Percentiles rank a stretch among this genome's conserved stretches.
Conservation (phyloP, 2,329 filamentous ascomycete genomes). For the Grosmannia penicillata region DNA sequence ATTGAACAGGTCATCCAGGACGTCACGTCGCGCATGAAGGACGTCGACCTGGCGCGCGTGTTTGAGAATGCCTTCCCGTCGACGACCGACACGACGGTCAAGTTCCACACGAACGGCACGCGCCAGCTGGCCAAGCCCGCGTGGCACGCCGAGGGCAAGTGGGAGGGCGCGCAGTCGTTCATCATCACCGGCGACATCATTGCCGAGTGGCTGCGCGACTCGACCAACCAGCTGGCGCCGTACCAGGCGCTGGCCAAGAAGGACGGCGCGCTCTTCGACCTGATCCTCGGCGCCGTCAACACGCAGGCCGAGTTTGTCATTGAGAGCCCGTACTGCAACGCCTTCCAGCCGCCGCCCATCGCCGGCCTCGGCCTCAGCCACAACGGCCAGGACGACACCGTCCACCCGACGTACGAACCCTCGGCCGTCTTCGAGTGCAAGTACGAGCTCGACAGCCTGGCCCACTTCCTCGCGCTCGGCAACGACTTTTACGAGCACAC, state of each 20-base stretch:
- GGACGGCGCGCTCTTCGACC: constrained; percentile 57
- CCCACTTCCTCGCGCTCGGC: constrained; percentile 71
- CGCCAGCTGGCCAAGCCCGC: constrained; percentile 16
- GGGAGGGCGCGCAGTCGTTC: constrained; percentile 80
- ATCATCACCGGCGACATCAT: constrained; percentile 86
- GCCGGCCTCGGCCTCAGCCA: constrained; percentile 53
- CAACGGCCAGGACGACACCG: constrained; percentile 70
- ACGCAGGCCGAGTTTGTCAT: constrained; percentile 84
- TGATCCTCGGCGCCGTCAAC: constrained; percentile 14
- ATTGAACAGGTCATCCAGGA: constrained; percentile 83
- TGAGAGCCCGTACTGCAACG: constrained; percentile 91
- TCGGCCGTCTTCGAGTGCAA: constrained; percentile 92
- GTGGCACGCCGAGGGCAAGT: constrained; percentile 41
- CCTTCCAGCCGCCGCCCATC: constrained; percentile 86
- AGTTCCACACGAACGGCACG: constrained; percentile 62
- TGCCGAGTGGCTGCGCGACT: constrained; percentile 88
- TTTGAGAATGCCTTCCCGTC: constrained; percentile 96
- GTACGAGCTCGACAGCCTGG: constrained; percentile 92
- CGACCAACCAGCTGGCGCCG: constrained; percentile 76
- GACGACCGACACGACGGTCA: constrained; percentile 76
- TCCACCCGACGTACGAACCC: constrained; percentile 78
- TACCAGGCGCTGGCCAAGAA: constrained; percentile 77
- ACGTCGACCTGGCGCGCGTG: constrained; percentile 76
- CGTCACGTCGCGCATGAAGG: constrained; percentile 62
- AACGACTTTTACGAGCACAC: constrained; percentile 82